Percentiles rank a stretch among this genome's conserved stretches.
Evolutionary conservation across 495 filamentous ascomycete species (phyloP).

Genomic region (Penicillium robsamsonii): DNA sequence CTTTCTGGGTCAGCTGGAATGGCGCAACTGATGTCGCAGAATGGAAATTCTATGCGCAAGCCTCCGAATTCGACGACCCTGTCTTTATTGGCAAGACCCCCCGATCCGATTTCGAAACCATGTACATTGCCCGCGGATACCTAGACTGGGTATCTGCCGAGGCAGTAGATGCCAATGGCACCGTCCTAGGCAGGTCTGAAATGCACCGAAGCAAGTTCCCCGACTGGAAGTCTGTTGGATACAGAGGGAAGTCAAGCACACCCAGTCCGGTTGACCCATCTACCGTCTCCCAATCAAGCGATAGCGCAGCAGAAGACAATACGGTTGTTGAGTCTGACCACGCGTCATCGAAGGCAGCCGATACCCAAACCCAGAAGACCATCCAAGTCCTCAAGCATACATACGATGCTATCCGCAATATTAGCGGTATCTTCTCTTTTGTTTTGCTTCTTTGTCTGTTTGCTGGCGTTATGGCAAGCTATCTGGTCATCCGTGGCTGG

Average conservation of each 20-base stretch:
- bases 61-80: conserved; percentile 23
- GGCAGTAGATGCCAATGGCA: conserved; percentile 25
- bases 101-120: conserved; percentile 33
- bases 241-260: conserved; percentile 6
- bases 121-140: conserved; percentile 32
- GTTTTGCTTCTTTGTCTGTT: conserved; percentile 25
- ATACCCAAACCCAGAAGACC: conserved; percentile 23
- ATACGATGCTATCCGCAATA: conserved; percentile 22
- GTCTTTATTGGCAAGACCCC: conserved; percentile 26
- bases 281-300: conserved; percentile 4
- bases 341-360: conserved; percentile 12
- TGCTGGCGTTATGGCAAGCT: conserved; percentile 20
- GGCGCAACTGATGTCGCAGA: conserved; percentile 43
- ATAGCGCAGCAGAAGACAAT: conserved; percentile 3
- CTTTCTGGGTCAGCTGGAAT: conserved; percentile 45
- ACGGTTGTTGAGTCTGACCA: background rate
- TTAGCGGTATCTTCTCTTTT: conserved; percentile 24
- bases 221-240: conserved; percentile 22
- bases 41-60: conserved; percentile 39
- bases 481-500: conserved; percentile 29
- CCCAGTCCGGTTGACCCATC: conserved; percentile 24
- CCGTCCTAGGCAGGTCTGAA: conserved; percentile 20
- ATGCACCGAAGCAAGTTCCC: conserved; percentile 23
- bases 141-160: conserved; percentile 52
- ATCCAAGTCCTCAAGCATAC: conserved; percentile 19